Conservation (phyloP, 2,329 filamentous ascomycete genomes). For the Chalara sp. region DNA sequence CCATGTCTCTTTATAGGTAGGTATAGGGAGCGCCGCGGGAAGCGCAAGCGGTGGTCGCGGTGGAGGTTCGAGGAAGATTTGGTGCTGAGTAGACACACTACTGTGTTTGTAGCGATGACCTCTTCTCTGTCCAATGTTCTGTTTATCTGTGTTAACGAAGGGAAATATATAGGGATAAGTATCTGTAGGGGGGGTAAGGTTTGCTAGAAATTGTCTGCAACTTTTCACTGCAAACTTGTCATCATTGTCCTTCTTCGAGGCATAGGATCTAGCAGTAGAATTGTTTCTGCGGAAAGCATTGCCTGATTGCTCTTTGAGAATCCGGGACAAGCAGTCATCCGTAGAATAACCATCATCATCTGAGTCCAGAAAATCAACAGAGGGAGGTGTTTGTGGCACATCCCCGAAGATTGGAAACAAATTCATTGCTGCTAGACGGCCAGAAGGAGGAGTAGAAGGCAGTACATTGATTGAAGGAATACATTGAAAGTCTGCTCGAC, state of each 20-base stretch:
- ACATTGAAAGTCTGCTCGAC: not conserved
- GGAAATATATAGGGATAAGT: not conserved
- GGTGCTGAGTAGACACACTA: constrained; percentile 79
- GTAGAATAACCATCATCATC: not conserved
- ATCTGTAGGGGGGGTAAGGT: not conserved
- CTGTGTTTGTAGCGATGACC: constrained; percentile 98
- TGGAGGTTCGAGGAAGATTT: constrained; percentile 92
- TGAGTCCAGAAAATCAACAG: not conserved
- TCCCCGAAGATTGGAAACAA: too few relatives aligned
- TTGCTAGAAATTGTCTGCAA: not conserved
- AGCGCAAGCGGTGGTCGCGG: constrained; percentile 79
- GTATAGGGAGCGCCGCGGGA: constrained; percentile 85
- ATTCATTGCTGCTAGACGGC: not conserved
- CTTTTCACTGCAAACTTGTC: not conserved
- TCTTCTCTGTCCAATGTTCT: constrained; percentile 86
- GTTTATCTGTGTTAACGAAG: constrained; percentile 14
- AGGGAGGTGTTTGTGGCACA: not conserved
- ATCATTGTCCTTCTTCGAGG: not conserved
- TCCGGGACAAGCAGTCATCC: not conserved
- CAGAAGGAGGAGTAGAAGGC: not conserved
- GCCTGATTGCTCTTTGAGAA: not conserved
- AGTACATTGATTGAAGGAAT: not conserved
- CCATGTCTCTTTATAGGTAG: constrained; percentile 82
- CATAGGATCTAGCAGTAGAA: not conserved
- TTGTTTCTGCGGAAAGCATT: not conserved